Evolutionary conservation across 1,139 yeast species (phyloP), one percentile per base, ranked within the genome.

Genomic region (Magnusiomyces suaveolens): DNA sequence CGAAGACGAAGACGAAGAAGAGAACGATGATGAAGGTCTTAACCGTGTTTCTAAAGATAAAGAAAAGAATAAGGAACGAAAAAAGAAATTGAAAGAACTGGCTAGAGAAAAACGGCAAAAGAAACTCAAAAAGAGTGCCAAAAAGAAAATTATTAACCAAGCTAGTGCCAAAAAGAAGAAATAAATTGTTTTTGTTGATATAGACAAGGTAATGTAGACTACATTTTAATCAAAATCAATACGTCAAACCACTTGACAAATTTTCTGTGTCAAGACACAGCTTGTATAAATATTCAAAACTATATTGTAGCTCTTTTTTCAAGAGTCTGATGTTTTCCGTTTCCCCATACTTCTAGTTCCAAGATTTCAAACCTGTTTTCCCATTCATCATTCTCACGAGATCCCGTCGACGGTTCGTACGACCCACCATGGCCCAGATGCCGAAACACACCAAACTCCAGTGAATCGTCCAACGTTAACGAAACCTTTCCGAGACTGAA

Each of bases 271-370:
- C n/a, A n/a, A n/a, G n/a, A n/a, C n/a, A n/a, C n/a, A n/a, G 33
- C 12, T 29, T 29, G 33, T 29, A 29, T 29, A 32, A 14, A 32
- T 14, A 32, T 8, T 32, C 14, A 8, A 32, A 8, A 32, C 8
- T 32, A 14, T 32, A 32, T 32, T 32, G 18, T 12, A 18, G n/a
- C 12, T 36, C 90, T 97, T 57, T 84, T 90, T 32, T 79, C 84
- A 52, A 88, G 71, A 59, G 87, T 95, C 58, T 81, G 80, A 23
- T 79, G 80, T 3, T 86, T 80, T 0, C 97, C 97, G 55, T 88
- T 77, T 0, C 97, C 97, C 92, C 95, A 87, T 0, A 88, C 95
- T 66, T 89, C 96, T 24, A 90, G 72, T 60, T 85, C 90, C 2
- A 83, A 80, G 10, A 90, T 79, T 56, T 77, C 69, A 63, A 90